These are phyloP conservation scores for Hymenoscyphus fraxineus DNA, from an alignment of 2,329 filamentous ascomycete species.

Conservation along the genomic window DNA sequence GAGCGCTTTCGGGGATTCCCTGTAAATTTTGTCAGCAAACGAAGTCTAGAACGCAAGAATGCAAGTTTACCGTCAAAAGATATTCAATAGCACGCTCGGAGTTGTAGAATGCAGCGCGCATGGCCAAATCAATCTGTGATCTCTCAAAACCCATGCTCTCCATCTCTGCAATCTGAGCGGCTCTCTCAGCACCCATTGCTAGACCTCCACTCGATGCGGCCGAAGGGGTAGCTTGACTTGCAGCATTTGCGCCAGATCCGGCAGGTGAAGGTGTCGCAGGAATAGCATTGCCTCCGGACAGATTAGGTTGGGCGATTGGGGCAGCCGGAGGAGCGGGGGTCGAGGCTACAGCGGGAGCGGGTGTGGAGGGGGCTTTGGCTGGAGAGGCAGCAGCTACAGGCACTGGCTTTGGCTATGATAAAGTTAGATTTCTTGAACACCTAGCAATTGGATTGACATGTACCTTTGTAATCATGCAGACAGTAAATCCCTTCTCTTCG, in stretches of 20 bases:
- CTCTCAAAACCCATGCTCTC: constrained; percentile 95
- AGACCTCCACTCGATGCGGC: constrained; percentile 72
- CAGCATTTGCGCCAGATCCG: constrained; percentile 41
- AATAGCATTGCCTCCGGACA: constrained; percentile 43
- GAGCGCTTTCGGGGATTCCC: constrained; percentile 86
- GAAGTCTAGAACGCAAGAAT: not conserved
- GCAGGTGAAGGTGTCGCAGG: constrained; percentile 47
- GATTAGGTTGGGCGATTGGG: constrained; percentile 54
- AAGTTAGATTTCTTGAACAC: constrained; percentile 23
- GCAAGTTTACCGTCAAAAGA: constrained; percentile 68
- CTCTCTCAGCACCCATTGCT: constrained; percentile 77
- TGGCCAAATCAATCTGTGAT: constrained; percentile 83
- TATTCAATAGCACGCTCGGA: constrained; percentile 97
- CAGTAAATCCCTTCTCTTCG: constrained; percentile 98
- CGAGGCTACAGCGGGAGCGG: constrained; percentile 55
- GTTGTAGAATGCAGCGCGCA: constrained; percentile 96
- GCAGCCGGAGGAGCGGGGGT: constrained; percentile 58
- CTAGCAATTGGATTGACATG: constrained; percentile 16
- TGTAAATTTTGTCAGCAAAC: constrained; percentile 37
- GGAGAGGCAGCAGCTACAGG: constrained; percentile 47
- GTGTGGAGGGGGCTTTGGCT: constrained; percentile 57
- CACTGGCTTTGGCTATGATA: constrained; percentile 63
- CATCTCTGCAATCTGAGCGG: constrained; percentile 84
- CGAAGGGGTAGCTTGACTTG: constrained; percentile 44
- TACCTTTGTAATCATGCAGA: constrained; percentile 98